Evolutionary conservation across 768 basidiomycete genomes (phyloP).

Genomic region (Panaeolus papilionaceus): DNA sequence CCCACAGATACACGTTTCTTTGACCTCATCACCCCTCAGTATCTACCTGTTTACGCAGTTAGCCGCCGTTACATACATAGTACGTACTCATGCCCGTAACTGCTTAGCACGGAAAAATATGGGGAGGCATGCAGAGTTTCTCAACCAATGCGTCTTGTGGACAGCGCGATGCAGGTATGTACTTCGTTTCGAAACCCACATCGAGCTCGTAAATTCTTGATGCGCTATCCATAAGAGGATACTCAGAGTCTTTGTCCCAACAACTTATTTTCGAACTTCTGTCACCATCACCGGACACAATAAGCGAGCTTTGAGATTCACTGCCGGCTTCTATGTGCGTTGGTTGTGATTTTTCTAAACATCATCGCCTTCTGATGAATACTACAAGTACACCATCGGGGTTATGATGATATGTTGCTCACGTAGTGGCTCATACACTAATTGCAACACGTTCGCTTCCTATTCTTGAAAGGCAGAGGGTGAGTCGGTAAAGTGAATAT

Average conservation of each 20-base stretch:
- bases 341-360: slow-evolving; percentile 2
- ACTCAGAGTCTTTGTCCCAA: not conserved
- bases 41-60: not conserved
- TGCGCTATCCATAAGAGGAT: not conserved
- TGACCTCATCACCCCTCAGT: not conserved
- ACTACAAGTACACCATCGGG: not conserved
- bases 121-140: not conserved
- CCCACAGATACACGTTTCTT: not conserved
- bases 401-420: not conserved
- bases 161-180: not conserved
- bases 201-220: not conserved
- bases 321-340: not conserved
- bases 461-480: not conserved
- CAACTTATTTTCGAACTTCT: not conserved
- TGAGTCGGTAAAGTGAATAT: not conserved
- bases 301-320: not conserved
- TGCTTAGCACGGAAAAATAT: not conserved
- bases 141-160: not conserved
- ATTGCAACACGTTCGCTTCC: not conserved
- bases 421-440: not conserved
- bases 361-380: not conserved
- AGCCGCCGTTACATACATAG: not conserved
- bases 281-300: not conserved
- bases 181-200: not conserved
- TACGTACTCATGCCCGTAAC: not conserved